Base-by-base conservation (phyloP, 805 yeast species). In the Yarrowia deformans region DNA sequence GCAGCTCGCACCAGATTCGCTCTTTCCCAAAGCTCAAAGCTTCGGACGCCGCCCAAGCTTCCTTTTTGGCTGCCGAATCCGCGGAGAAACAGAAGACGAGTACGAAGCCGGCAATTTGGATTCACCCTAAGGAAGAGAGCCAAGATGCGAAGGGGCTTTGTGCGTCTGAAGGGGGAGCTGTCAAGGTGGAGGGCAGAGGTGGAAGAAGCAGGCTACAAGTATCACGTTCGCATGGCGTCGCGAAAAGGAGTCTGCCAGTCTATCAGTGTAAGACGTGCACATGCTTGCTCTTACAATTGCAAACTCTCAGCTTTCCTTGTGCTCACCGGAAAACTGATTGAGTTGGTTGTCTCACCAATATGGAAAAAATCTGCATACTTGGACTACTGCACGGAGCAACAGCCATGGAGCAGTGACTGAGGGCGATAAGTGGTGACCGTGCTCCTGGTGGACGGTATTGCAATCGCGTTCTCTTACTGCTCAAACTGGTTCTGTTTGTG, bases 11-110 rank as follows among this genome's bases (percentile, higher is more conserved):
- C 42, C n/a, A n/a, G 7, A 13, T 16, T 32, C n/a, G 5, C 18
- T 29, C 52, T 48, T 46, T 45, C 19, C 8, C 13, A 9, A 45
- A 45, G 48, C 48, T 18, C 50, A 46, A 46, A 46, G 50, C n/a
- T 46, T 23, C 50, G n/a, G n/a, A 19, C 29, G 10, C 48, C 48
- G 48, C 29, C 18, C 48, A 46, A 23, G 14, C 50, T 23, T 46
- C n/a, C 34, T 18, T 3, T 35, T 3, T 35, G 3, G 56, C 42
- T 35, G 56, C 56, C 56, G 56, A 35, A 35, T 52, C 56, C 56
- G 56, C 12, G 56, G 56, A 52, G 29, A 18, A 9, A 45, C 29
- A 23, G 29, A 23, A 23, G 29, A 23, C 29, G 29, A 23, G 29
- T 4, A 23, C 29, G 29, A 23, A 23, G 29, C 29, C 29, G 29